Evolutionary conservation across 2,329 filamentous ascomycete species (phyloP).

Genomic region (Monilinia vaccinii-corymbosi): DNA sequence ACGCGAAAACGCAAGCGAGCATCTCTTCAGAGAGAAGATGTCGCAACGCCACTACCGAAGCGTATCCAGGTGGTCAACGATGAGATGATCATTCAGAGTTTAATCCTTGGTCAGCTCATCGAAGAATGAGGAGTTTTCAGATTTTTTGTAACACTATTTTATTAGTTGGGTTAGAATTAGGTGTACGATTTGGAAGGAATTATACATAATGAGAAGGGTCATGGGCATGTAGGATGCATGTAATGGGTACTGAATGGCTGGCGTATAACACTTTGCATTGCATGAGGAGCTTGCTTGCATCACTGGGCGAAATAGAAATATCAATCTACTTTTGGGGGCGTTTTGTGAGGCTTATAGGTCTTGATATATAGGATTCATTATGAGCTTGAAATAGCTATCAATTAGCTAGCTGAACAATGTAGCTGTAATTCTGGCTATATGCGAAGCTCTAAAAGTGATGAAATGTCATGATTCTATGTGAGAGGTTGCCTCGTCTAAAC

Average conservation of each 20-base stretch:
- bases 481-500: too few relatives aligned
- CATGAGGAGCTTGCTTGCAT: not conserved
- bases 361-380: not conserved
- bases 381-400: not conserved
- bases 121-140: conserved; percentile 12
- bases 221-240: not conserved
- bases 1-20: conserved; percentile 38
- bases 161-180: not conserved
- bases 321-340: not conserved
- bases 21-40: conserved; percentile 27
- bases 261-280: not conserved
- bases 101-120: conserved; percentile 75
- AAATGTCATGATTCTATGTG: not conserved
- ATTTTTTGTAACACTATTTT: not conserved
- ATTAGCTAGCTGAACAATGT: not conserved
- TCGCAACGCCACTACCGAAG: conserved; percentile 34
- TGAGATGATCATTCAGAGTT: conserved; percentile 84
- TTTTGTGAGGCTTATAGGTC: not conserved
- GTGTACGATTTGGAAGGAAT: not conserved
- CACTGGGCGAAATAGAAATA: not conserved
- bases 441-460: not conserved
- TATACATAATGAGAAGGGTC: not conserved
- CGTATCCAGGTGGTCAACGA: conserved; percentile 64
- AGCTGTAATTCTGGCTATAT: not conserved
- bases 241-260: not conserved